These are phyloP conservation scores for Podila horticola DNA, from an alignment of 192 early-diverging fungal species.

Conservation along the genomic window DNA sequence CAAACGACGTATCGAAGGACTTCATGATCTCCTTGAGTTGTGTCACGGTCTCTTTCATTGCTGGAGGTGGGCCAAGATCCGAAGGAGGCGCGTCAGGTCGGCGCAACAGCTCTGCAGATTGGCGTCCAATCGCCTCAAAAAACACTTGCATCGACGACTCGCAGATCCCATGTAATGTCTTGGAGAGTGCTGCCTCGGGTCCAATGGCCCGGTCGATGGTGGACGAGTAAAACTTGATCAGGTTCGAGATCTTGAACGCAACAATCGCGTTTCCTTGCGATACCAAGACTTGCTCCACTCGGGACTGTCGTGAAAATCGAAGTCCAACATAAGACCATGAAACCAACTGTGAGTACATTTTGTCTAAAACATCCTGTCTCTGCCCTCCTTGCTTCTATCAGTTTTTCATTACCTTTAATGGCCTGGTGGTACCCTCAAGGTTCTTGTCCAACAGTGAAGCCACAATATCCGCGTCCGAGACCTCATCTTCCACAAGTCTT, in stretches of 20 bases:
- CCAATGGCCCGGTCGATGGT: slow-evolving; percentile 74
- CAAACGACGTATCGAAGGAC: slow-evolving; percentile 79
- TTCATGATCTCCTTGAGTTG: slow-evolving; percentile 86
- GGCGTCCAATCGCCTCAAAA: slow-evolving; percentile 40
- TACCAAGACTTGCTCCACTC: slow-evolving; percentile 81
- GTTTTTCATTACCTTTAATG: slow-evolving; percentile 67
- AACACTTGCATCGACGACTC: slow-evolving; percentile 22
- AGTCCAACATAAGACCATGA: background rate
- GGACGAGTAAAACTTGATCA: slow-evolving; percentile 80
- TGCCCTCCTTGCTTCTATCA: no score
- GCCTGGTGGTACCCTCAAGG: slow-evolving; percentile 77
- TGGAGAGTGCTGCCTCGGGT: slow-evolving; percentile 58
- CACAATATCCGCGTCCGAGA: slow-evolving; percentile 55
- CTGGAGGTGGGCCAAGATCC: slow-evolving; percentile 70
- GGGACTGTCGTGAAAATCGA: slow-evolving; percentile 53
- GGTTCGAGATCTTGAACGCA: slow-evolving; percentile 74
- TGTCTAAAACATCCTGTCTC: no score
- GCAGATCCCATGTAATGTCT: slow-evolving; percentile 66
- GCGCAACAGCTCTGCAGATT: slow-evolving; percentile 30
- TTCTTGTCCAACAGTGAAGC: slow-evolving; percentile 71
- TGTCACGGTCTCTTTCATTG: slow-evolving; percentile 72
- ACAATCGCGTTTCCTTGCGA: slow-evolving; percentile 72
- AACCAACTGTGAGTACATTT: no score
- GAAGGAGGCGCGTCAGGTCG: slow-evolving; percentile 58
- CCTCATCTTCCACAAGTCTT: slow-evolving; percentile 34